Percentiles rank a stretch among this genome's conserved stretches.
Evolutionary conservation across 306 rosid species (phyloP).

Genomic region (Quercus gilva): DNA sequence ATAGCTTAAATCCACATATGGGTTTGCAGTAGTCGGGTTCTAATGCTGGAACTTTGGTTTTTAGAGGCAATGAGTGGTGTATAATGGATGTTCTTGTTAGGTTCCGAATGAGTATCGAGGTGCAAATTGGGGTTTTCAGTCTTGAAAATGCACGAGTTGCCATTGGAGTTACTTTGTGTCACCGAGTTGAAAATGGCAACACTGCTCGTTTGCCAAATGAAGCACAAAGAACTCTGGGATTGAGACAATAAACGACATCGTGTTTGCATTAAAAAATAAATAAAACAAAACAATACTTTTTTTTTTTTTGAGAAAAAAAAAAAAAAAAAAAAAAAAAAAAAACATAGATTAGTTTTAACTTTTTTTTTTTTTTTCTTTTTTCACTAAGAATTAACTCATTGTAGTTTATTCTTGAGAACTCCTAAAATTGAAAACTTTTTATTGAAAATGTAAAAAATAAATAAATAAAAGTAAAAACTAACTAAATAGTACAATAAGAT

Average conservation of each 20-base stretch:
- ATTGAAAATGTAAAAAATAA: rapidly evolving
- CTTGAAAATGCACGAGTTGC: constrained; percentile 48
- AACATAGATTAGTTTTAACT: too few relatives aligned
- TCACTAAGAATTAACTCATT: rapidly evolving
- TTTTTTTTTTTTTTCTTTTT: too few relatives aligned
- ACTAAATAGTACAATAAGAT: rapidly evolving
- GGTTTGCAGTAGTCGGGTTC: constrained; percentile 22
- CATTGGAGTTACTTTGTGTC: constrained; percentile 32
- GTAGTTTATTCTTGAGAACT: too few relatives aligned
- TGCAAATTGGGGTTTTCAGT: constrained; percentile 27
- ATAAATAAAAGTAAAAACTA: too few relatives aligned
- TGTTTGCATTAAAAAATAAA: background rate
- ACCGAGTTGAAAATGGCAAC: background rate
- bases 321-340: too few relatives aligned
- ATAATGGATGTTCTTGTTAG: constrained; percentile 20
- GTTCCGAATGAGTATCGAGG: constrained; percentile 24
- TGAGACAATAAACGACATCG: too few relatives aligned
- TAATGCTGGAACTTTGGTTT: constrained; percentile 1
- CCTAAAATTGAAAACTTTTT: too few relatives aligned
- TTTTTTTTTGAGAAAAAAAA: too few relatives aligned
- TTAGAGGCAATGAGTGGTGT: constrained; percentile 11
- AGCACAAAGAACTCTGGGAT: too few relatives aligned
- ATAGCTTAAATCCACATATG: constrained; percentile 39
- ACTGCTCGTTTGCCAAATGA: too few relatives aligned
- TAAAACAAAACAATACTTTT: too few relatives aligned